Conservation (phyloP, 1,284 basidiomycete genomes). For the Ganoderma sp. region DNA sequence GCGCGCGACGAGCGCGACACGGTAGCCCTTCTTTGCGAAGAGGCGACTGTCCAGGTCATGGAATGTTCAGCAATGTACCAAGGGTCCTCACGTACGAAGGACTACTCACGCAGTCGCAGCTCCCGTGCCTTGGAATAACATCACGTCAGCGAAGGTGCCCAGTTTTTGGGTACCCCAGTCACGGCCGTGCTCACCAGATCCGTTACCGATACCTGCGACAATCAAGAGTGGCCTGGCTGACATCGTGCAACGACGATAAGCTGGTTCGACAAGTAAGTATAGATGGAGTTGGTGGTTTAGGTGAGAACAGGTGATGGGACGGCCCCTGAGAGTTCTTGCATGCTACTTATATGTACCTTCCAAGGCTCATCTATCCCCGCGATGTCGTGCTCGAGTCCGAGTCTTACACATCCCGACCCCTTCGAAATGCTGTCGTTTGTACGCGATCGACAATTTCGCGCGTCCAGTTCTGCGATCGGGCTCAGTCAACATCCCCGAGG, state of each 20-base stretch:
- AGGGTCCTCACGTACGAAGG: neutral
- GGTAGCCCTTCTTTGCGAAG: conserved; percentile 69
- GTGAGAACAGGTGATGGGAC: neutral
- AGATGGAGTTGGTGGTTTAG: neutral
- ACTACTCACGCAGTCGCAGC: conserved; percentile 62
- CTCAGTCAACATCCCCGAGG: conserved; percentile 7
- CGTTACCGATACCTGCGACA: conserved; percentile 61
- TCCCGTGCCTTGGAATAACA: conserved; percentile 54
- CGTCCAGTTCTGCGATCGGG: neutral
- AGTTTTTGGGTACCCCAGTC: neutral
- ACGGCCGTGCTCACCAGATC: conserved; percentile 42
- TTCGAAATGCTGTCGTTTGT: neutral
- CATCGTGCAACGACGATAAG: conserved; percentile 36
- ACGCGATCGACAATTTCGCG: neutral
- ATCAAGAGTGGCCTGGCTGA: conserved; percentile 51
- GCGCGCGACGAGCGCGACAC: conserved; percentile 70
- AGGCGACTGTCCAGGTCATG: conserved; percentile 51
- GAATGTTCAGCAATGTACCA: neutral
- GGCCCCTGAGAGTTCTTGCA: neutral
- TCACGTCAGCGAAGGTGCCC: neutral
- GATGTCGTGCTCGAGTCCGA: conserved; percentile 16
- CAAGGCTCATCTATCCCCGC: conserved; percentile 12
- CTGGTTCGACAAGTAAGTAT: neutral
- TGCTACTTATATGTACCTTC: neutral
- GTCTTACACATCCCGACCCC: conserved; percentile 15